Evolutionary conservation across 208 protist genomes (phyloP).

Genomic region (Trypanosomatidae sp.): DNA sequence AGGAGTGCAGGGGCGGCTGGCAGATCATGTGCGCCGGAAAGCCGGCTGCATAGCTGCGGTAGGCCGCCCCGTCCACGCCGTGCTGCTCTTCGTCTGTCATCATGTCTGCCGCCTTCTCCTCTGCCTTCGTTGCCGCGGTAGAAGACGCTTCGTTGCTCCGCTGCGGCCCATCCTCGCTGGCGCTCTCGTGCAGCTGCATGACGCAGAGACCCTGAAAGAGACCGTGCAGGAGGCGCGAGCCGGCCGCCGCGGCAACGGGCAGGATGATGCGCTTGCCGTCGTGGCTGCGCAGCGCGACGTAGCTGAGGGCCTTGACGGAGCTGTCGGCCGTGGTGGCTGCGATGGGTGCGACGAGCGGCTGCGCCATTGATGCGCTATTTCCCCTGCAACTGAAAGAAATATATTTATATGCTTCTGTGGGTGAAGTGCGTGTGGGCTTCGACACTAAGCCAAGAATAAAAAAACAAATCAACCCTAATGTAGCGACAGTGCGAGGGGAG

Average conservation of each 20-base stretch:
- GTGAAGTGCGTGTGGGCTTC: no score
- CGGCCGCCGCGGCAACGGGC: constrained; percentile 47
- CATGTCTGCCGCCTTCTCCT: no score
- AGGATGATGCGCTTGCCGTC: constrained; percentile 55
- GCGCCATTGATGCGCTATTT: background rate
- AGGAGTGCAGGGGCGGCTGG: constrained; percentile 6
- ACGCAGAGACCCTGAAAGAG: constrained; percentile 49
- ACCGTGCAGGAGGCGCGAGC: constrained; percentile 50
- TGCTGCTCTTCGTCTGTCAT: no score
- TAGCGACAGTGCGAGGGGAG: no score
- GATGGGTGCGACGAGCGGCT: background rate
- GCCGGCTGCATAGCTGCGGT: constrained; percentile 19
- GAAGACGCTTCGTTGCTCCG: no score
- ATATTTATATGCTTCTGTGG: no score
- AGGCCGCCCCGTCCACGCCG: no score
- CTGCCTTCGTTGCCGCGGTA: no score
- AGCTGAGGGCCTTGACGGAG: constrained; percentile 26
- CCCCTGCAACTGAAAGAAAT: no score
- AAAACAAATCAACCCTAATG: no score
- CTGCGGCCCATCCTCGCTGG: no score
- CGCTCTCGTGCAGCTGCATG: constrained; percentile 25
- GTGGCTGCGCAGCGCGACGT: constrained; percentile 43
- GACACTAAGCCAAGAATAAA: no score
- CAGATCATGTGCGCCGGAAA: constrained; percentile 16
- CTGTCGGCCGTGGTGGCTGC: background rate